Evolutionary conservation across 2,329 filamentous ascomycete genomes (phyloP), one percentile per base, ranked within the genome.

Genomic region (Celoporthe dispersa): DNA sequence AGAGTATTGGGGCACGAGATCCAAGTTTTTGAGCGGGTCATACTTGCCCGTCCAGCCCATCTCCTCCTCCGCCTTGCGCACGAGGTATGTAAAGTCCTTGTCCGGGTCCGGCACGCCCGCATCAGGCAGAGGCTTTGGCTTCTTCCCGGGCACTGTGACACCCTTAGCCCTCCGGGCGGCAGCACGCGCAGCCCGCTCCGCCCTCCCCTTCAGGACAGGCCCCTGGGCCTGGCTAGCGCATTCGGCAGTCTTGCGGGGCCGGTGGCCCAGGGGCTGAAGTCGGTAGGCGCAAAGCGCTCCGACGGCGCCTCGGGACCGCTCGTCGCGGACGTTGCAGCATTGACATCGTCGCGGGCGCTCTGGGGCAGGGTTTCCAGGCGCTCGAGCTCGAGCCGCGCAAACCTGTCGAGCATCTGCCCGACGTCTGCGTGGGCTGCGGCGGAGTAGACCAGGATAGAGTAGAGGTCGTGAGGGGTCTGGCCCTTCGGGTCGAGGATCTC

Each of bases 341-440:
- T 37, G 60, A 33, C n/a, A 14, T 25, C 8, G 22, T 62, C 60
- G 22, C 60, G 22, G n/a, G 37, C 22, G 60, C n/a, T 39, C 9
- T 64, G 28, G 22, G 55, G 57, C 57, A 63, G 33, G 55, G 19
- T 16, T 12, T 55, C 1, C 16, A 70, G 19, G 1, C 59, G 31
- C 11, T 67, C 44, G 8, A 53, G 62, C 37, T 60, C 59, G 9
- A n/a, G 2, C 44, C 66, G 53, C 25, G 69, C 69, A 55, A 68
- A 68, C 8, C 41, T 66, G 66, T 70, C 55, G 35, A 70, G 35
- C 69, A 70, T 68, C 51, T 65, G 31, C 31, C 60, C 69, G 33
- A 70, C 69, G 61, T 68, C 69, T 19, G 66, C 51, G 53, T 68
- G 69, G 22, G 69, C 68, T 6, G 66, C 69, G 11, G 65, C 69